Conservation (phyloP, 1,284 basidiomycete genomes). For the Sporisorium iseilematis-ciliati region DNA sequence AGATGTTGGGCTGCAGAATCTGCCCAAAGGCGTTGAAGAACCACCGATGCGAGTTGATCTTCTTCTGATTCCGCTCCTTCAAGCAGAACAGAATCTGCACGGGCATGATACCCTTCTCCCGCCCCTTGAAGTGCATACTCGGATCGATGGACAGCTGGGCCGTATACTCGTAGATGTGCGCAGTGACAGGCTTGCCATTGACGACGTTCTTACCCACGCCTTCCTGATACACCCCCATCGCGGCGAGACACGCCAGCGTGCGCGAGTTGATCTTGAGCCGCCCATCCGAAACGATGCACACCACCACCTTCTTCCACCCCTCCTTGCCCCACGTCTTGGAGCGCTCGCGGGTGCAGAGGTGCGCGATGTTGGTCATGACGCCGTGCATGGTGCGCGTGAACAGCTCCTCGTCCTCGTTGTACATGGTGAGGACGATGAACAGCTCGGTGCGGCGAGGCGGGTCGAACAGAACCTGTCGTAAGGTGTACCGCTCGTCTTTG, state of each 20-base stretch:
- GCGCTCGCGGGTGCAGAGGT: slow-evolving; percentile 83
- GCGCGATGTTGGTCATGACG: slow-evolving; percentile 69
- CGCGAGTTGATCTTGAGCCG: slow-evolving; percentile 91
- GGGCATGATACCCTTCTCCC: slow-evolving; percentile 80
- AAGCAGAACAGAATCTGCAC: slow-evolving; percentile 88
- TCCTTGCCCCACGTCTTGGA: slow-evolving; percentile 95
- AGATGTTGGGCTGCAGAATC: slow-evolving; percentile 80
- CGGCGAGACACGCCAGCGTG: slow-evolving; percentile 87
- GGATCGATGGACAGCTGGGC: slow-evolving; percentile 82
- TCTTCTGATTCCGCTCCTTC: slow-evolving; percentile 69
- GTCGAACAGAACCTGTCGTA: slow-evolving; percentile 65
- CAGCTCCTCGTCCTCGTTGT: slow-evolving; percentile 62
- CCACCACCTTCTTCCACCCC: slow-evolving; percentile 88
- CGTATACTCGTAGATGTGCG: slow-evolving; percentile 85
- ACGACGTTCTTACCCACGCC: slow-evolving; percentile 91
- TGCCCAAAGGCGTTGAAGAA: slow-evolving; percentile 71
- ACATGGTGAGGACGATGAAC: slow-evolving; percentile 68
- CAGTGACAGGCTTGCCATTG: slow-evolving; percentile 85
- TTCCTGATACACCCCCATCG: slow-evolving; percentile 89
- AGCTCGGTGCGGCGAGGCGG: slow-evolving; percentile 65
- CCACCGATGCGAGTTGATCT: slow-evolving; percentile 85
- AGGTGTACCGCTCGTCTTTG: slow-evolving; percentile 73
- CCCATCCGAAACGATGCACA: slow-evolving; percentile 87
- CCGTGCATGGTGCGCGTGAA: slow-evolving; percentile 68
- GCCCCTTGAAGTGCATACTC: slow-evolving; percentile 83